These are phyloP conservation scores for Gastrolobium bilobum DNA, from an alignment of 306 rosid genomes.

Conservation along the genomic window DNA sequence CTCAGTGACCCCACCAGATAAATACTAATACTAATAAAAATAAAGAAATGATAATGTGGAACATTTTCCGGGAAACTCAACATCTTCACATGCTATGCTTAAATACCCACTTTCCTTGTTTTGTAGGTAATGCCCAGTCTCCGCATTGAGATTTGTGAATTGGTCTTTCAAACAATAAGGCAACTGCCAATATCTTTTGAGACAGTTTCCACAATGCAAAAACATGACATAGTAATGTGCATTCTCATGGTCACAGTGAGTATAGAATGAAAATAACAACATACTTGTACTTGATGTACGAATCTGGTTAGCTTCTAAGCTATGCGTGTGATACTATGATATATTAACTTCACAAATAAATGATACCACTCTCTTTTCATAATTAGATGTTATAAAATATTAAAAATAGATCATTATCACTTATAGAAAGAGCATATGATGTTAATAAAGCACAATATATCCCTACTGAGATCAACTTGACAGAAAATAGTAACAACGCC, in stretches of 20 bases:
- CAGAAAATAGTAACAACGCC: neutral
- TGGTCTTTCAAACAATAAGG: too few relatives aligned
- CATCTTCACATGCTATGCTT: neutral
- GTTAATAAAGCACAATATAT: neutral
- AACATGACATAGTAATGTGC: neutral
- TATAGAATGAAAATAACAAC: neutral
- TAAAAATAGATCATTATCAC: neutral
- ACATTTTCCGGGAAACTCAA: neutral
- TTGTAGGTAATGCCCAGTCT: neutral
- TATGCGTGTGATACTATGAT: neutral
- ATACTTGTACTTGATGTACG: neutral
- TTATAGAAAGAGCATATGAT: neutral
- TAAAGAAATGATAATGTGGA: neutral
- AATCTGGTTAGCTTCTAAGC: neutral
- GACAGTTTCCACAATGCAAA: neutral
- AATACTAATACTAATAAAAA: neutral
- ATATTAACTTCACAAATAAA: neutral
- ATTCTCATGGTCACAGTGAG: neutral
- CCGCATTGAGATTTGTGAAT: too few relatives aligned
- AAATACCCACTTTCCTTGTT: neutral
- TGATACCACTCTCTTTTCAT: neutral
- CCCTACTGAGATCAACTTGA: neutral
- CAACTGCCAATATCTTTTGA: neutral
- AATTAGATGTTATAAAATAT: neutral
- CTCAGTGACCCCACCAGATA: neutral